These are phyloP conservation scores for Blattamonas nauphoetae DNA, from an alignment of 78 protist genomes.

Conservation along the genomic window DNA sequence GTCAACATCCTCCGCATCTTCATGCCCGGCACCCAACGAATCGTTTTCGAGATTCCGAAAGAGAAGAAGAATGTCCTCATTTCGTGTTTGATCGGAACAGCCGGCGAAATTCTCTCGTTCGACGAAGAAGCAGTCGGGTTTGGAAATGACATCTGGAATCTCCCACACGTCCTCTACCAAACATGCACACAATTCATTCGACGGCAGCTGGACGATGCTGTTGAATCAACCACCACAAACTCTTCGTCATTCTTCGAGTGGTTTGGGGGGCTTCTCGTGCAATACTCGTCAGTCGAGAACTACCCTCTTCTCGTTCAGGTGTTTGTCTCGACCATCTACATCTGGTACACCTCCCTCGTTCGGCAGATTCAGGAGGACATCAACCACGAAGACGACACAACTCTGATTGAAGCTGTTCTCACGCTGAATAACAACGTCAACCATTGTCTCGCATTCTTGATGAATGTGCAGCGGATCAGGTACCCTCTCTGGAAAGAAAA, in stretches of 20 bases:
- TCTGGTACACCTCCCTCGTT: not conserved
- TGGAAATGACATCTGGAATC: not conserved
- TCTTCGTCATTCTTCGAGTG: not conserved
- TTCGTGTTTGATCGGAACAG: not conserved
- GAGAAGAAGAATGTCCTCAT: not conserved
- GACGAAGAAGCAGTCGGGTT: not conserved
- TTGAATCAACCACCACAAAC: not conserved
- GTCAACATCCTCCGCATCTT: not conserved
- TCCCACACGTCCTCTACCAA: not conserved
- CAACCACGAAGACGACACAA: not conserved
- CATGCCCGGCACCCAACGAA: not conserved
- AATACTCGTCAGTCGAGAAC: not conserved
- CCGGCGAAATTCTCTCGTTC: not conserved
- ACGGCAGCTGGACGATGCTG: not conserved
- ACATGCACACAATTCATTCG: not conserved
- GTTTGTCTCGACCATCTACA: not conserved
- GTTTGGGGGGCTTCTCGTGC: not conserved
- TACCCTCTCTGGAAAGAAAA: not conserved
- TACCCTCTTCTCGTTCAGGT: not conserved
- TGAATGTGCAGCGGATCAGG: not conserved
- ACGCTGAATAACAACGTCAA: not conserved
- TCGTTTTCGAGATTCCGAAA: not conserved
- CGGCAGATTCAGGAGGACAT: not conserved
- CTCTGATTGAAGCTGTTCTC: not conserved
- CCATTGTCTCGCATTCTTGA: not conserved